Percentiles rank a stretch among this genome's conserved stretches.
Conservation (phyloP, 345 rosid genomes). For the Noccaea bulbosa region DNA sequence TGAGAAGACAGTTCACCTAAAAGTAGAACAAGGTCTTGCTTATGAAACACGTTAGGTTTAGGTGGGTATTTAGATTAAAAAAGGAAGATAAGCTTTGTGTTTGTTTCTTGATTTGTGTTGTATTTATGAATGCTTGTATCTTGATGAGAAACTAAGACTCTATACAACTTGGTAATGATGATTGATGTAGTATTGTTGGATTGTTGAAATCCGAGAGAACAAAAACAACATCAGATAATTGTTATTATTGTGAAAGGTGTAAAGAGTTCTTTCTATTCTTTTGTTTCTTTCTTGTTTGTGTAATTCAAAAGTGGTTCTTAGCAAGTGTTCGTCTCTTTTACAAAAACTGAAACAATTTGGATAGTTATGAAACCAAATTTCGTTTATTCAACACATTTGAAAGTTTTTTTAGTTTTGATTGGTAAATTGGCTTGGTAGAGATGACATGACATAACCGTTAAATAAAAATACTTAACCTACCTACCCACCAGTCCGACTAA, state of each 20-base stretch:
- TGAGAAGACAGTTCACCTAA: constrained; percentile 71
- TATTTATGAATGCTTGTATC: constrained; percentile 13
- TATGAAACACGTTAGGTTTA: constrained; percentile 26
- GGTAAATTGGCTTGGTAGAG: not conserved
- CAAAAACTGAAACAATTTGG: not conserved
- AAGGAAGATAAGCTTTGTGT: not conserved
- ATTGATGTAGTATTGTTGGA: constrained; percentile 24
- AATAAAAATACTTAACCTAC: not conserved
- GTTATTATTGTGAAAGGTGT: not conserved
- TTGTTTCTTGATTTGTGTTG: constrained; percentile 1
- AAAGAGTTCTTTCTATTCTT: not conserved
- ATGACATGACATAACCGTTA: not conserved
- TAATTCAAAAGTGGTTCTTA: constrained; percentile 19
- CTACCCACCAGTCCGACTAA: constrained; percentile 28
- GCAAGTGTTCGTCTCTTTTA: not conserved
- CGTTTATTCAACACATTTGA: not conserved
- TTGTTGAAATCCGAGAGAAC: not conserved
- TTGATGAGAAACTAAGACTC: not conserved
- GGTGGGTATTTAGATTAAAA: constrained; percentile 1
- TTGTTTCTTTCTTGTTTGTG: not conserved
- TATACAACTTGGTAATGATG: constrained; percentile 10
- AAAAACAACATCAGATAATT: not conserved
- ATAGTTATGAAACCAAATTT: not conserved
- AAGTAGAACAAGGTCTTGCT: not conserved
- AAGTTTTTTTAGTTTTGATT: not conserved